Evolutionary conservation across 169 alveolate genomes (phyloP), one percentile per base, ranked within the genome.

Genomic region (Eimeria zaria): DNA sequence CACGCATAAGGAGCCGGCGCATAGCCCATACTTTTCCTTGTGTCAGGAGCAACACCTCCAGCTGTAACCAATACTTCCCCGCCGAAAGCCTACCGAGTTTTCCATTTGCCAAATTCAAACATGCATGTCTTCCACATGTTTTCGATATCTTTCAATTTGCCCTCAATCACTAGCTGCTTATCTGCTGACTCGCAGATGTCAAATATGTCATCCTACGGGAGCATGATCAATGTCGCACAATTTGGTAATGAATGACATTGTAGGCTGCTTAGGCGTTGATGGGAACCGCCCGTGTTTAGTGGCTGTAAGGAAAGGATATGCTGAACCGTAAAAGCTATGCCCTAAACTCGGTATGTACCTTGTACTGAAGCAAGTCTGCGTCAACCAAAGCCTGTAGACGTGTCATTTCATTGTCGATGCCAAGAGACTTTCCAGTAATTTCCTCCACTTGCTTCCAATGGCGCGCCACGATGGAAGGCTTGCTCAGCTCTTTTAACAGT

Each of bases 171-270:
- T 76, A 99, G 98, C 98, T 99, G 99, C 97, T 99, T 99, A 96
- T 99, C 99, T 69, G 99, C 99, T 46, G 99, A 98, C 87, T 99
- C 99, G 90, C 99, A 98, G 85, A 99, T 99, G 98, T 99, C 99
- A 84, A 98, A 99, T 69, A 99, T 98, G 92, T 99, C 99, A 96
- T 99, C 99, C 97, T 98, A 93, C 90, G 95, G 93, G 85, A 92
- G 36, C 64, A 39, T 4, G 1, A 36, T 53, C n/a, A 39, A 33
- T 33, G 14, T 5, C 11, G 11, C 53, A 36, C 51, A 16, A 18
- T 2, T 12, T 39, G 39, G 81, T 27, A 53, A 39, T 51, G 14
- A 36, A 18, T 33, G 81, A 33, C 14, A 71, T 18, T 36, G 53
- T 11, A 36, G n/a, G 0, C 16, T 22, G 30, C 53, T 14, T 30